These are phyloP conservation scores for Lasiodiplodia citricola DNA, from an alignment of 2,329 filamentous ascomycete species.

Conservation along the genomic window DNA sequence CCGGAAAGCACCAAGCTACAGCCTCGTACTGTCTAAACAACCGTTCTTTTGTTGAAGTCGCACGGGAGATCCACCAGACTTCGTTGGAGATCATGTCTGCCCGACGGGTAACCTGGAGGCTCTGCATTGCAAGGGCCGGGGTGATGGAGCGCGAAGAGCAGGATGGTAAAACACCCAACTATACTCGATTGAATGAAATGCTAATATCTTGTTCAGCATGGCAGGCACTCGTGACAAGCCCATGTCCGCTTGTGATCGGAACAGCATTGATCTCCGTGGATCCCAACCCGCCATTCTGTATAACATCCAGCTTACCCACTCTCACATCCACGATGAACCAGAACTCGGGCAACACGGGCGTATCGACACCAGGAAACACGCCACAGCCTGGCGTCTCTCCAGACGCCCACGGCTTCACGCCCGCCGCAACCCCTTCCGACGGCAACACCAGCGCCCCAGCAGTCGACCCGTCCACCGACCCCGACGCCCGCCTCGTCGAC, in stretches of 20 bases:
- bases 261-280: constrained; percentile 68
- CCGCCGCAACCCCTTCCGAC: constrained; percentile 69
- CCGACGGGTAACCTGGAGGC: constrained; percentile 75
- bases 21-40: constrained; percentile 72
- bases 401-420: constrained; percentile 57
- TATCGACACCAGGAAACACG: constrained; percentile 37
- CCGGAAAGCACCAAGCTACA: constrained; percentile 73
- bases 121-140: constrained; percentile 75
- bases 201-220: constrained; percentile 33
- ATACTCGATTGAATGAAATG: too few relatives aligned
- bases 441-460: constrained; percentile 44
- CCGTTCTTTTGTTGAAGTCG: constrained; percentile 69
- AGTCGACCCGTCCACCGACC: constrained; percentile 56
- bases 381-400: constrained; percentile 42
- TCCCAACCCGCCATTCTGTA: constrained; percentile 66
- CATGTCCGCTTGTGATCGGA: constrained; percentile 44
- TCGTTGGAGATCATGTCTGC: constrained; percentile 74
- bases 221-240: constrained; percentile 42
- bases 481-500: constrained; percentile 73
- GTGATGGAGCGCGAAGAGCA: constrained; percentile 71
- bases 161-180: constrained; percentile 46
- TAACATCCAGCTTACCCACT: constrained; percentile 57
- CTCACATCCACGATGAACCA: constrained; percentile 30
- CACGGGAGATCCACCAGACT: constrained; percentile 77
- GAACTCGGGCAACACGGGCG: constrained; percentile 5